Evolutionary conservation across 2,329 filamentous ascomycete species (phyloP).

Genomic region (Talaromyces amestolkiae): DNA sequence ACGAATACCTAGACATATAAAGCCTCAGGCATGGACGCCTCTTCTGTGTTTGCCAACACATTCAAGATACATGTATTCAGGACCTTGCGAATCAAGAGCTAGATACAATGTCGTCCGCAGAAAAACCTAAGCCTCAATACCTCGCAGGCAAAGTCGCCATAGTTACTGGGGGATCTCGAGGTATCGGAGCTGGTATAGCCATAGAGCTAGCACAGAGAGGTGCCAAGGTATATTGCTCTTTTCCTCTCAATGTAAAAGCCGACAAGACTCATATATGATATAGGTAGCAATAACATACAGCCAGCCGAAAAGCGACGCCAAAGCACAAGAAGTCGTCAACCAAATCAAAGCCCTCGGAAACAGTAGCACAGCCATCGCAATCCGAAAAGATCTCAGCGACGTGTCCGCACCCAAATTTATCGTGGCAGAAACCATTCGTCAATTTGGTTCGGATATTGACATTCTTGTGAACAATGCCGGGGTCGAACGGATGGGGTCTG

Average conservation of each 20-base stretch:
- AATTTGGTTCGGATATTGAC: constrained; percentile 6
- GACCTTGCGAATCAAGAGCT: background rate
- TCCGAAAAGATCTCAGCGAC: background rate
- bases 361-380: constrained; percentile 1
- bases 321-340: constrained; percentile 27
- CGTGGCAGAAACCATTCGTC: background rate
- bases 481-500: constrained; percentile 34
- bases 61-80: background rate
- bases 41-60: background rate
- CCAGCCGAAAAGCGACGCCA: constrained; percentile 37
- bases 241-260: too few relatives aligned
- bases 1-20: background rate
- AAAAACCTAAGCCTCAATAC: background rate
- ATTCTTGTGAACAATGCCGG: constrained; percentile 41
- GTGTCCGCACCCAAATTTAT: background rate
- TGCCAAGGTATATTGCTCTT: constrained; percentile 29
- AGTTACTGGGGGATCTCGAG: constrained; percentile 51
- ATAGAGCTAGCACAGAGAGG: constrained; percentile 49
- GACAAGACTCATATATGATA: background rate
- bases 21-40: background rate
- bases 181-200: constrained; percentile 51
- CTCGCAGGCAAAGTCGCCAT: constrained; percentile 42
- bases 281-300: constrained; percentile 47
- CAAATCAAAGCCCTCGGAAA: background rate
- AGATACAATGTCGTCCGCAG: background rate